A percentile compares a stretch with the other conserved stretches of the same genome.
These are phyloP conservation scores for Triticum aestivum DNA, from an alignment of 176 grass and related monocot genomes.

Conservation along the genomic window DNA sequence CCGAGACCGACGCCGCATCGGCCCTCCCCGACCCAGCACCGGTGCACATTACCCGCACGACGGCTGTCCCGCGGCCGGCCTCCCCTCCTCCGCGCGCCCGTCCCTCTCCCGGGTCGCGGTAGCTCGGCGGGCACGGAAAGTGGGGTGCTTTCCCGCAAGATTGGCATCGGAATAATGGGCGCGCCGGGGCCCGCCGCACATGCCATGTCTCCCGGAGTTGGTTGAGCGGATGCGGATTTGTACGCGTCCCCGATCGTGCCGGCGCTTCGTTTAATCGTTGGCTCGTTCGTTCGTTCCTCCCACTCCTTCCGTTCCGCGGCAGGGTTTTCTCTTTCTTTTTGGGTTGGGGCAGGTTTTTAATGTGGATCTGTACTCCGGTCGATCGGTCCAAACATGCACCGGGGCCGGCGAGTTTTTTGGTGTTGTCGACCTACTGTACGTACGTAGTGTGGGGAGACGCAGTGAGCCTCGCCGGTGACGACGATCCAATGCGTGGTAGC, in stretches of 20 bases:
- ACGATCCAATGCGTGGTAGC: not conserved
- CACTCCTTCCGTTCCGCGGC: not conserved
- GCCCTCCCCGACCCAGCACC: not conserved
- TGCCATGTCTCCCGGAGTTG: conserved; percentile 32
- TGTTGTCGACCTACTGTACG: not conserved
- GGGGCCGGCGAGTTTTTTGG: not conserved
- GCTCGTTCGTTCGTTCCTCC: not conserved
- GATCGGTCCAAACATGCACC: not conserved
- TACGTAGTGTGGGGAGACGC: not conserved
- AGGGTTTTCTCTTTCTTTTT: no score
- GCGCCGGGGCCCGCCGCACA: conserved; percentile 36
- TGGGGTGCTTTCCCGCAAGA: conserved; percentile 38
- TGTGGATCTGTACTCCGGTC: not conserved
- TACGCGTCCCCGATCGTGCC: not conserved
- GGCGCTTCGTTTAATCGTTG: not conserved
- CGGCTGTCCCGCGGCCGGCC: not conserved
- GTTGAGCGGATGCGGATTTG: not conserved
- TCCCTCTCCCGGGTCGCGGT: conserved; percentile 3
- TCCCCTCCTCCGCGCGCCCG: no score
- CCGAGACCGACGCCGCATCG: not conserved
- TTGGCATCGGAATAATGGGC: conserved; percentile 44
- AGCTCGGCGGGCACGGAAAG: conserved; percentile 8
- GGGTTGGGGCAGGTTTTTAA: no score
- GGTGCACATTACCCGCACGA: not conserved
- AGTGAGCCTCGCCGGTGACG: no score